These are phyloP conservation scores for Ceratobasidium sp. DNA, from an alignment of 1,284 basidiomycete species.

Conservation along the genomic window DNA sequence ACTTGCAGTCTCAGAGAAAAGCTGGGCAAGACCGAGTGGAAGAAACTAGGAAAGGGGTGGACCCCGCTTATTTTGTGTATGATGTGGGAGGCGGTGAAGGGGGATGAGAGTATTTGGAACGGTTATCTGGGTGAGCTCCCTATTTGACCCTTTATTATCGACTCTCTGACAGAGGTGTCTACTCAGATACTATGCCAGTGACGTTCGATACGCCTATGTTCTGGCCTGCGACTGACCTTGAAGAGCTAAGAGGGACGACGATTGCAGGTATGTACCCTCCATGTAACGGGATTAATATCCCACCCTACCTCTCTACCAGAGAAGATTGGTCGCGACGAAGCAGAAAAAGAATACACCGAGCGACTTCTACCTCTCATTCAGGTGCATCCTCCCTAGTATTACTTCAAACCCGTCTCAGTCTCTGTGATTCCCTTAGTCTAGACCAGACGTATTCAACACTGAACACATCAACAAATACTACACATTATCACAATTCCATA, in stretches of 20 bases:
- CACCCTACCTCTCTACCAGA: conserved; percentile 61
- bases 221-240: conserved; percentile 82
- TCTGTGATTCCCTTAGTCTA: no score
- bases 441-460: conserved; percentile 77
- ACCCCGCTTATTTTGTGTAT: conserved; percentile 89
- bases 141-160: not conserved
- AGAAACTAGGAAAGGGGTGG: conserved; percentile 80
- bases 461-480: conserved; percentile 68
- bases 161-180: conserved; percentile 11
- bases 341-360: conserved; percentile 79
- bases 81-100: conserved; percentile 89
- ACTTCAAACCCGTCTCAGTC: conserved; percentile 24
- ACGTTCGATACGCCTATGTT: conserved; percentile 95
- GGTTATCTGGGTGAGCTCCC: conserved; percentile 73
- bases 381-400: conserved; percentile 59
- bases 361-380: conserved; percentile 75
- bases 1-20: conserved; percentile 75
- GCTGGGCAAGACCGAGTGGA: conserved; percentile 75
- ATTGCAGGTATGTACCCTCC: conserved; percentile 76
- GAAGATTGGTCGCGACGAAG: conserved; percentile 89
- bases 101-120: conserved; percentile 72
- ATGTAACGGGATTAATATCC: conserved; percentile 12
- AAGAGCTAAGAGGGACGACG: conserved; percentile 85
- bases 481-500: conserved; percentile 82
- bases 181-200: conserved; percentile 67